Evolutionary conservation across 306 rosid genomes (phyloP).

Genomic region (Elaeagnus macrophylla): DNA sequence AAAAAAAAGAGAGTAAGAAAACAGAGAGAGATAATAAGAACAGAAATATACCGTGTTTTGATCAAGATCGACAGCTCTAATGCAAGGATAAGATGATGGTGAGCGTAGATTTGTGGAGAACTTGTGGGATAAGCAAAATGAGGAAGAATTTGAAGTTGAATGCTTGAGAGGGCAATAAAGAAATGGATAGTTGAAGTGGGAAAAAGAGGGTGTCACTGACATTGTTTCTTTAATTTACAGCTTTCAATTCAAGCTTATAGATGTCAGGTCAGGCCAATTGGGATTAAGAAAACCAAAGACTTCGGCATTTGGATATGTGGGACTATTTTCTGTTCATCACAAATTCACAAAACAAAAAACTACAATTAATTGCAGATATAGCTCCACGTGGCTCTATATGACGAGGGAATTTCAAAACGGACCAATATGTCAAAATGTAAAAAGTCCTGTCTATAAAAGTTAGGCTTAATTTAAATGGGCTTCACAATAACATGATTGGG

Average conservation of each 20-base stretch:
- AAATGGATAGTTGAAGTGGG: conserved; percentile 56
- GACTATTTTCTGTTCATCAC: background rate
- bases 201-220: conserved; percentile 46
- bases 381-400: conserved; percentile 11
- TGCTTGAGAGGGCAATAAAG: conserved; percentile 52
- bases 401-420: background rate
- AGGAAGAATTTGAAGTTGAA: conserved; percentile 19
- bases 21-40: background rate
- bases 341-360: background rate
- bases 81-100: conserved; percentile 51
- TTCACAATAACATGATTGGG: no score
- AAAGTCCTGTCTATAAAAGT: no score
- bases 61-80: conserved; percentile 81
- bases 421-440: background rate
- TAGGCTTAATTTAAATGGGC: no score
- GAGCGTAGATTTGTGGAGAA: conserved; percentile 37
- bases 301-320: conserved; percentile 11
- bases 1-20: background rate
- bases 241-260: background rate
- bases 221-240: conserved; percentile 21
- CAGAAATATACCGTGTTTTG: conserved; percentile 60
- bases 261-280: background rate
- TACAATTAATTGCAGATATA: background rate
- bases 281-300: no score
- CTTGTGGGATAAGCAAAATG: conserved; percentile 7